These are phyloP conservation scores for Lineolata rhizophorae DNA, from an alignment of 495 filamentous ascomycete species.

Conservation along the genomic window DNA sequence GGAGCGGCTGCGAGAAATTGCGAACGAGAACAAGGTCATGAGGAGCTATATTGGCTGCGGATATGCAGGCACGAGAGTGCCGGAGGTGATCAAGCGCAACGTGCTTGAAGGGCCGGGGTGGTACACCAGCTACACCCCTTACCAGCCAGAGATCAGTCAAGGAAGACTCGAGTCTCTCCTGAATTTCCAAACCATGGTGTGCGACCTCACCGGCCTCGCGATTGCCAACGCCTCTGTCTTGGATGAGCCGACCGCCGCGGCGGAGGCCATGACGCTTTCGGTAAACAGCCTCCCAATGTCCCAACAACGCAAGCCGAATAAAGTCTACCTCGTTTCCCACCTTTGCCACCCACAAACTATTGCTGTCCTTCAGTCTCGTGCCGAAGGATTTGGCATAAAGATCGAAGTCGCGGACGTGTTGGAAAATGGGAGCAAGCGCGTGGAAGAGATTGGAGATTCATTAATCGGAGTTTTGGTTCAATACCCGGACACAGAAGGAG, in stretches of 20 bases:
- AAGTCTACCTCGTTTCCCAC: slow-evolving; percentile 66
- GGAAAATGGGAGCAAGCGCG: slow-evolving; percentile 31
- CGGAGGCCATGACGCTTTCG: slow-evolving; percentile 95
- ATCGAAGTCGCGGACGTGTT: slow-evolving; percentile 52
- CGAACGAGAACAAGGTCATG: slow-evolving; percentile 35
- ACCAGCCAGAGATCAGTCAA: slow-evolving; percentile 96
- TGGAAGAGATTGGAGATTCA: slow-evolving; percentile 59
- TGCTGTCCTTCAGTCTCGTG: slow-evolving; percentile 64
- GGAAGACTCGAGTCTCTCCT: slow-evolving; percentile 59
- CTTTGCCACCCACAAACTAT: slow-evolving; percentile 79
- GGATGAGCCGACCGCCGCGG: slow-evolving; percentile 85
- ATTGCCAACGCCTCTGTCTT: slow-evolving; percentile 89
- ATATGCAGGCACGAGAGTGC: slow-evolving; percentile 70
- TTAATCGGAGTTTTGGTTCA: slow-evolving; percentile 82
- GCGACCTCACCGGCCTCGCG: slow-evolving; percentile 70
- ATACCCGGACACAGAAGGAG: slow-evolving; percentile 83
- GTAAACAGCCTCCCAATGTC: slow-evolving; percentile 49
- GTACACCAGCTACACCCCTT: slow-evolving; percentile 98
- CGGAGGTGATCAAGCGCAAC: slow-evolving; percentile 87
- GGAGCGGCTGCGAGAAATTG: slow-evolving; percentile 38
- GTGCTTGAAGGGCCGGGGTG: slow-evolving; percentile 84
- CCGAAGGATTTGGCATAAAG: slow-evolving; percentile 82
- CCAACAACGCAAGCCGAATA: slow-evolving; percentile 51
- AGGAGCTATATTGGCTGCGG: slow-evolving; percentile 67
- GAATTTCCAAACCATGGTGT: slow-evolving; percentile 91